Percentiles rank a stretch among this genome's conserved stretches.
Conservation (phyloP, 257 asterid genomes). For the Solanum medicagineum region DNA sequence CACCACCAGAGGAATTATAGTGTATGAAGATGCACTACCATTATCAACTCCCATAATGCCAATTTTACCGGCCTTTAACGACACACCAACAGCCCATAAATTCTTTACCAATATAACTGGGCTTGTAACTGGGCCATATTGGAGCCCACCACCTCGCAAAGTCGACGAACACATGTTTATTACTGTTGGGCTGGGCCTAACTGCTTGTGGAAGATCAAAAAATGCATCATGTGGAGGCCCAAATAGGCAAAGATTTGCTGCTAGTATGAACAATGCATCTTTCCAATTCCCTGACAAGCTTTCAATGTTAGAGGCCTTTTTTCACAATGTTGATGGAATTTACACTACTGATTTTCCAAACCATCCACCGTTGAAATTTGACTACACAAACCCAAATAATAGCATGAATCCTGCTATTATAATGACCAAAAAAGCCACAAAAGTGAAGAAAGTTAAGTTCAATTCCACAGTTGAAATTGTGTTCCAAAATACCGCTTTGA, state of each 20-base stretch:
- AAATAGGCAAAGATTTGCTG: constrained; percentile 26
- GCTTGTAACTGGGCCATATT: constrained; percentile 1
- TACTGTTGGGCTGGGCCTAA: constrained; percentile 5
- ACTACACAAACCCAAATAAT: constrained; percentile 24
- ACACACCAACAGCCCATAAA: constrained; percentile 4
- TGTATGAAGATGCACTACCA: neutral
- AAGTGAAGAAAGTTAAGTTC: constrained; percentile 25
- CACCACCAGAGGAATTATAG: constrained; percentile 1
- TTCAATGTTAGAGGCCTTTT: constrained; percentile 28
- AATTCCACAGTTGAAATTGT: constrained; percentile 38
- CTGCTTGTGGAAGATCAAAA: neutral
- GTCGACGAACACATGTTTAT: neutral
- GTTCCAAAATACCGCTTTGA: constrained; percentile 39
- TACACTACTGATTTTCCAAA: constrained; percentile 22
- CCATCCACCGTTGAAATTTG: constrained; percentile 20
- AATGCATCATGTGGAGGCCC: constrained; percentile 20
- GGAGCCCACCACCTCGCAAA: neutral
- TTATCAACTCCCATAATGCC: constrained; percentile 1
- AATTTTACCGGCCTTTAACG: neutral
- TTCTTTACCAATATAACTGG: constrained; percentile 3
- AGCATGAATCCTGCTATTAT: constrained; percentile 5
- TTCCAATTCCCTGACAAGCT: constrained; percentile 15
- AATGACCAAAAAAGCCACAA: constrained; percentile 30
- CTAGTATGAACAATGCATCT: constrained; percentile 43
- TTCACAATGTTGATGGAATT: constrained; percentile 1